Evolutionary conservation across 352 stramenopile genomes (phyloP), one percentile per base, ranked within the genome.

Genomic region (Pelagophyceae sp.): DNA sequence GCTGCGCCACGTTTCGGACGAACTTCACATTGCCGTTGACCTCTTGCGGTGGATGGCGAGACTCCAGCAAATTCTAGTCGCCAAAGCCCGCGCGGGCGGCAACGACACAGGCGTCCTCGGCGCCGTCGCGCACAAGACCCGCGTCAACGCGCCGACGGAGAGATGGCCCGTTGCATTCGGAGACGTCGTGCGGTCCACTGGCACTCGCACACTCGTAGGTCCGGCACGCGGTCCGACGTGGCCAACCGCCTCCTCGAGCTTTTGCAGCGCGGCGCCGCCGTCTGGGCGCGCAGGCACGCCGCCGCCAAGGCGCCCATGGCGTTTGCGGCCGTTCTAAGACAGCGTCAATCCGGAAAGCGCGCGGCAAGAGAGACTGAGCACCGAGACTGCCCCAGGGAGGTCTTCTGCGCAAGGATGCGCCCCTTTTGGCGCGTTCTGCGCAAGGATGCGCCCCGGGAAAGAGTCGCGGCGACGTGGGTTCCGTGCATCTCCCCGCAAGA

Each of bases 151-250:
- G 63, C 63, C 63, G 5, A 31, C 6, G 15, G 35, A 15, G 19
- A n/a, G n/a, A n/a, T n/a, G n/a, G n/a, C n/a, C n/a, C n/a, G n/a
- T n/a, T n/a, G n/a, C n/a, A n/a, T n/a, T n/a, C n/a, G n/a, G n/a
- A n/a, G n/a, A n/a, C n/a, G n/a, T n/a, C n/a, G n/a, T n/a, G n/a
- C n/a, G n/a, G n/a, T n/a, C n/a, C n/a, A n/a, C n/a, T n/a, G n/a
- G n/a, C n/a, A n/a, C n/a, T n/a, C n/a, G n/a, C n/a, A n/a, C n/a
- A n/a, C n/a, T n/a, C n/a, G n/a, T n/a, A n/a, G n/a, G n/a, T n/a
- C n/a, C n/a, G n/a, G n/a, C n/a, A 72, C 63, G 29, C 29, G 63
- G 19, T 72, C 63, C 35, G 63, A 72, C 63, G 63, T 72, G 5
- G 63, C 63, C 6, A 72, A 72, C 35, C 6, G 63, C 29, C 35